Evolutionary conservation across 2,329 filamentous ascomycete genomes (phyloP).

Genomic region (Colletotrichum neosansevieriae): DNA sequence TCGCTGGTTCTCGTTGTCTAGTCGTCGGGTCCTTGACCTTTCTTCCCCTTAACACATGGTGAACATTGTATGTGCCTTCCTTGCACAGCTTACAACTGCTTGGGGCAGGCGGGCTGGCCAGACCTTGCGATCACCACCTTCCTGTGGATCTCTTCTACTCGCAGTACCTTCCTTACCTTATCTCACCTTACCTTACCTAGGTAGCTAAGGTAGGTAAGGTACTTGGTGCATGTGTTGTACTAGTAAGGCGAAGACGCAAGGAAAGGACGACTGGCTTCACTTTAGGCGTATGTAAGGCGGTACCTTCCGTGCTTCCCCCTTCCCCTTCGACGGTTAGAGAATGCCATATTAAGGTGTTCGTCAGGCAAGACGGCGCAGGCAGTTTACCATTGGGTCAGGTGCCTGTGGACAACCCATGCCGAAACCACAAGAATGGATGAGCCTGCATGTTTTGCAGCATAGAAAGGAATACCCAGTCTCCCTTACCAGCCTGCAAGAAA

Average conservation of each 20-base stretch:
- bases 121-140: not conserved
- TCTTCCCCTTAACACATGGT: not conserved
- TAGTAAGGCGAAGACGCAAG: not conserved
- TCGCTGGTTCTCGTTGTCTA: conserved; percentile 22
- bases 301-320: not conserved
- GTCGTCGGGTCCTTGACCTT: conserved; percentile 32
- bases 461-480: conserved; percentile 34
- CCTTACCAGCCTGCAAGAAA: conserved; percentile 21
- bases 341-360: not conserved
- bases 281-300: not conserved
- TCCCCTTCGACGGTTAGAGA: not conserved
- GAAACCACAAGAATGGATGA: conserved; percentile 25
- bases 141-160: not conserved
- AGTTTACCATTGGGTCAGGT: conserved; percentile 7
- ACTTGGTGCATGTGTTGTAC: not conserved
- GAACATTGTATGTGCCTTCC: conserved; percentile 2
- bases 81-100: not conserved
- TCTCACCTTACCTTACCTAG: not conserved
- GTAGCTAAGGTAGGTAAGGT: not conserved
- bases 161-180: too few relatives aligned
- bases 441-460: conserved; percentile 24
- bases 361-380: not conserved
- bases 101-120: not conserved
- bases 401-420: conserved; percentile 24
- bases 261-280: not conserved